Conservation (phyloP, 306 rosid genomes). For the Aeschynomene evenia region DNA sequence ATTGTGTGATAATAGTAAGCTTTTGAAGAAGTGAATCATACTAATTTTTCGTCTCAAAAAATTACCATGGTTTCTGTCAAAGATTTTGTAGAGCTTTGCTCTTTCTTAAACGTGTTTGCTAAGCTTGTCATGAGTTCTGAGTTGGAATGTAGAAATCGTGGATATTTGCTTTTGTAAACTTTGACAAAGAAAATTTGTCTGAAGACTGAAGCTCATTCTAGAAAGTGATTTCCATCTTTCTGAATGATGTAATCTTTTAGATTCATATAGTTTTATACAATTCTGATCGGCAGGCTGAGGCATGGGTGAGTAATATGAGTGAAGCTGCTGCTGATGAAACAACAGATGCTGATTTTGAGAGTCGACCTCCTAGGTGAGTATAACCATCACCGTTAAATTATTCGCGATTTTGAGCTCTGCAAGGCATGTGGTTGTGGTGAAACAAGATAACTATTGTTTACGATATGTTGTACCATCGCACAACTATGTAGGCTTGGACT, state of each 20-base stretch:
- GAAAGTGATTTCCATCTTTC: neutral
- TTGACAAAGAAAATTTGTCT: neutral
- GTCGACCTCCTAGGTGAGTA: conserved; percentile 63
- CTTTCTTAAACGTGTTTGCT: conserved; percentile 7
- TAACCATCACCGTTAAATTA: neutral
- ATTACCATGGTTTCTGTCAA: too few relatives aligned
- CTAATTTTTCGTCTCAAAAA: too few relatives aligned
- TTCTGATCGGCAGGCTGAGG: conserved; percentile 63
- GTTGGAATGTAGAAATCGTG: neutral
- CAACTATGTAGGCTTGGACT: conserved; percentile 69
- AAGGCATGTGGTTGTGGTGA: too few relatives aligned
- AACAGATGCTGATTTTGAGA: conserved; percentile 32
- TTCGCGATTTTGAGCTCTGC: neutral
- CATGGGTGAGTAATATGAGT: conserved; percentile 75
- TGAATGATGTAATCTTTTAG: conserved; percentile 12
- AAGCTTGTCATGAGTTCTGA: neutral
- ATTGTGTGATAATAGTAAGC: too few relatives aligned
- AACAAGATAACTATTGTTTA: neutral
- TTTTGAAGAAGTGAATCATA: too few relatives aligned
- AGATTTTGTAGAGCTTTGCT: too few relatives aligned
- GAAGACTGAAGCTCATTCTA: neutral
- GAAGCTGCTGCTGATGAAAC: conserved; percentile 50
- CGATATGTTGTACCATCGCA: neutral
- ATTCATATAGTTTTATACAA: neutral
- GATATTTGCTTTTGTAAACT: neutral